These are phyloP conservation scores for Fusarium agapanthi DNA, from an alignment of 2,329 filamentous ascomycete genomes.

Conservation along the genomic window DNA sequence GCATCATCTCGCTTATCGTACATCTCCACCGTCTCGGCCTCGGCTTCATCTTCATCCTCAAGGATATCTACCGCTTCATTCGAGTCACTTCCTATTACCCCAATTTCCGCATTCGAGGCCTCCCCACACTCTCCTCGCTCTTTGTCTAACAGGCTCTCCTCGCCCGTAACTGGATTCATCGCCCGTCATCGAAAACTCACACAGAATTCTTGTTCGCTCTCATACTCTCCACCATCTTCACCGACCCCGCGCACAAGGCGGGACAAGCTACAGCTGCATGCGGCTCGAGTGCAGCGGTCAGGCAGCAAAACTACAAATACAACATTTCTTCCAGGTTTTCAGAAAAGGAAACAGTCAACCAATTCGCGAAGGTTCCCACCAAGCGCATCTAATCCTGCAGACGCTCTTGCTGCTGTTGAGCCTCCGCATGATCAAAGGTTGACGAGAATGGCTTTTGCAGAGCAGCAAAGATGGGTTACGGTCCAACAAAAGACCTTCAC, in stretches of 20 bases:
- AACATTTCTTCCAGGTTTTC: constrained; percentile 36
- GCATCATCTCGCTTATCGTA: constrained; percentile 39
- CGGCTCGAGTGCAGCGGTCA: constrained; percentile 57
- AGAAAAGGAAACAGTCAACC: constrained; percentile 36
- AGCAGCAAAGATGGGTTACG: constrained; percentile 74
- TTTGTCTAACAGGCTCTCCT: constrained; percentile 12
- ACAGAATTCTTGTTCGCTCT: constrained; percentile 28
- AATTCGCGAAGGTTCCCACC: constrained; percentile 42
- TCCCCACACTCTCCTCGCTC: constrained; percentile 18
- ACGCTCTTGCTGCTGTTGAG: constrained; percentile 56
- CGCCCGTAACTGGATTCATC: constrained; percentile 27
- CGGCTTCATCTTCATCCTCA: constrained; percentile 31
- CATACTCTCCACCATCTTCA: constrained; percentile 39
- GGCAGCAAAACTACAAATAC: constrained; percentile 46
- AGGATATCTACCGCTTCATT: constrained; percentile 36
- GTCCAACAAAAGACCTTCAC: constrained; percentile 99
- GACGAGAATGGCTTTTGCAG: constrained; percentile 69
- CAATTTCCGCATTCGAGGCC: constrained; percentile 30
- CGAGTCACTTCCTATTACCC: constrained; percentile 31
- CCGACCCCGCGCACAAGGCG: constrained; percentile 52
- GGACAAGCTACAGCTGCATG: constrained; percentile 60
- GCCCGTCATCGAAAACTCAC: constrained; percentile 33
- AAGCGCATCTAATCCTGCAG: constrained; percentile 49
- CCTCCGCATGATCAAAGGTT: constrained; percentile 60
- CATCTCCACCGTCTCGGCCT: constrained; percentile 36